phyloP scores from a whole-genome alignment of 176 grass and related monocot genomes.

The Ananas comosus region DNA sequence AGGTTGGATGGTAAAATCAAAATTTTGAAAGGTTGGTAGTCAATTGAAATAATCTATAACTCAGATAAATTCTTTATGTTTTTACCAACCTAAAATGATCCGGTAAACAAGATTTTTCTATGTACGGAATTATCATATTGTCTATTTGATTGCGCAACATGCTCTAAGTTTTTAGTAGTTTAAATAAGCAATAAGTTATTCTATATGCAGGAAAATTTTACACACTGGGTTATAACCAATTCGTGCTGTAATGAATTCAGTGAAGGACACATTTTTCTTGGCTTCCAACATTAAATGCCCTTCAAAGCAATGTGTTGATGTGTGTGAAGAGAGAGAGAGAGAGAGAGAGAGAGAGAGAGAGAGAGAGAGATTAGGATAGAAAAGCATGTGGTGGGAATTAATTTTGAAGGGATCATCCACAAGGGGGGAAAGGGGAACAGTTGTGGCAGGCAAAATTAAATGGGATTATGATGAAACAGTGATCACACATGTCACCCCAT shows the following conservation, averaged over 20 bases:
- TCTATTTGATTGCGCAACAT: too few species aligned
- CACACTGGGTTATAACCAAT: not conserved
- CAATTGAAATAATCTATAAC: too few species aligned
- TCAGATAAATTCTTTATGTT: too few species aligned
- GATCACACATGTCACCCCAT: not conserved
- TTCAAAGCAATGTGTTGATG: not conserved
- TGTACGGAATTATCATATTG: too few species aligned
- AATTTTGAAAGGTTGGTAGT: too few species aligned
- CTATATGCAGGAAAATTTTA: not conserved
- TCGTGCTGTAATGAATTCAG: not conserved
- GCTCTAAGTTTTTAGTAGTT: too few species aligned
- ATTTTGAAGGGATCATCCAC: not conserved
- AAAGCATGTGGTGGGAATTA: conserved; percentile 5
- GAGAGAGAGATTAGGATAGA: not conserved
- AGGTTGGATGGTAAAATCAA: too few species aligned
- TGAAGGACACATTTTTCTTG: not conserved
- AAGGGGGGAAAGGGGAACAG: not conserved
- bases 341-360: not conserved
- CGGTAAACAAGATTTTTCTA: too few species aligned
- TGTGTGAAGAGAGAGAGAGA: not conserved
- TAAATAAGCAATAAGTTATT: not conserved
- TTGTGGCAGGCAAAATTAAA: conserved; percentile 4
- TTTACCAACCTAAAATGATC: too few species aligned
- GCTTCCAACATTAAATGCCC: not conserved
- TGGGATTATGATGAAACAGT: not conserved